Percentiles rank a stretch among this genome's conserved stretches.
Conservation (phyloP, 805 yeast genomes). For the Ogataea henricii region DNA sequence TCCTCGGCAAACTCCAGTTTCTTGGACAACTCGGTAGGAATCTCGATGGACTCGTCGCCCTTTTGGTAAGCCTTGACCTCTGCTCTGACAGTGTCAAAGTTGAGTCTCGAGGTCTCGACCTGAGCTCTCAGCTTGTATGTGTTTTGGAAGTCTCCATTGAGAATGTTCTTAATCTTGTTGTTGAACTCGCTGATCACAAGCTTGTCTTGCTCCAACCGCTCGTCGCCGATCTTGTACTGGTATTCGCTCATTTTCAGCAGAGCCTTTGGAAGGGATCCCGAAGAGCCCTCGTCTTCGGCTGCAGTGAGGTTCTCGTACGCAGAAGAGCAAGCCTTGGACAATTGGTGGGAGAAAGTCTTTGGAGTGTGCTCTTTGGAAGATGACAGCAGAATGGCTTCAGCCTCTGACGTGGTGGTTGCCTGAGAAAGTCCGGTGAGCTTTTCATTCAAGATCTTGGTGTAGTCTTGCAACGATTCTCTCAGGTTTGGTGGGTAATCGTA, state of each 20-base stretch:
- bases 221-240: constrained; percentile 64
- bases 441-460: constrained; percentile 56
- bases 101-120: constrained; percentile 69
- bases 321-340: constrained; percentile 55
- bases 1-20: constrained; percentile 66
- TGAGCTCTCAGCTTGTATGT: constrained; percentile 62
- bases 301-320: constrained; percentile 47
- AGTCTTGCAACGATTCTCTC: constrained; percentile 63
- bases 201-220: constrained; percentile 70
- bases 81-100: constrained; percentile 69
- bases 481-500: constrained; percentile 85
- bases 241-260: constrained; percentile 55
- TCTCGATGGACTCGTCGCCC: constrained; percentile 40
- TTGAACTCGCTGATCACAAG: constrained; percentile 62
- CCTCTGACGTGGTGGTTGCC: constrained; percentile 67
- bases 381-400: constrained; percentile 53
- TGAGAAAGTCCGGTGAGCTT: constrained; percentile 61
- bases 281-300: constrained; percentile 40
- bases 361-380: constrained; percentile 46
- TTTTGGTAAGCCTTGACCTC: constrained; percentile 45
- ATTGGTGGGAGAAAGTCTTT: constrained; percentile 73
- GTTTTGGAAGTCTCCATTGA: constrained; percentile 60
- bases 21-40: constrained; percentile 52
- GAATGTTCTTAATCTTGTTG: constrained; percentile 49
- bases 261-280: constrained; percentile 53